Evolutionary conservation across 139 green algal genomes (phyloP).

Genomic region (Closterium sp.): DNA sequence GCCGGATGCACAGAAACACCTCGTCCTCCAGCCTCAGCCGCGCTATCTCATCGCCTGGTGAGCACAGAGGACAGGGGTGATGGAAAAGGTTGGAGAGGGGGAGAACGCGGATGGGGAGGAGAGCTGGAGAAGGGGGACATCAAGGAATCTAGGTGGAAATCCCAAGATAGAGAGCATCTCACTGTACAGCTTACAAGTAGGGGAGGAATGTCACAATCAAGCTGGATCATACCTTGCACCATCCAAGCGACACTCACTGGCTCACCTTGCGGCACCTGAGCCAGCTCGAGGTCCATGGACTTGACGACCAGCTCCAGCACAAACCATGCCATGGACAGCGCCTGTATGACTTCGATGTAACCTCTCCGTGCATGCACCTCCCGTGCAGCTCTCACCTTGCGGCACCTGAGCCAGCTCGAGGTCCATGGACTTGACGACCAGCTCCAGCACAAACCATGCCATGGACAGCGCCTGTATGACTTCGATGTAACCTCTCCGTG

Average conservation of each 20-base stretch:
- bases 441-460: constrained; percentile 45
- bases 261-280: constrained; percentile 27
- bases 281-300: constrained; percentile 45
- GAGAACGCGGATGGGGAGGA: too few relatives aligned
- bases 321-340: constrained; percentile 42
- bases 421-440: constrained; percentile 48
- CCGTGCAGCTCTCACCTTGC: background rate
- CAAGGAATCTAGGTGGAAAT: too few relatives aligned
- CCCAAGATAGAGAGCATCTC: too few relatives aligned
- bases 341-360: constrained; percentile 37
- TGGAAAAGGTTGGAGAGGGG: too few relatives aligned
- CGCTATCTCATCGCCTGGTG: constrained; percentile 29
- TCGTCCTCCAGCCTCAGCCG: constrained; percentile 34
- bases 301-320: constrained; percentile 49
- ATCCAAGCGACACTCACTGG: background rate
- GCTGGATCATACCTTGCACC: too few relatives aligned
- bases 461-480: constrained; percentile 12
- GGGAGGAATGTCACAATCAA: too few relatives aligned
- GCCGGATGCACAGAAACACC: constrained; percentile 42
- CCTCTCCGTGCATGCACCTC: constrained; percentile 35
- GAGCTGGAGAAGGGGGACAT: too few relatives aligned
- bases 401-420: background rate
- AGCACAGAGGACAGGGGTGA: too few relatives aligned
- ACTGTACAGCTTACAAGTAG: too few relatives aligned
- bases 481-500: too few relatives aligned